Evolutionary conservation across 1,284 basidiomycete species (phyloP).

Genomic region (Agroathelia rolfsii): DNA sequence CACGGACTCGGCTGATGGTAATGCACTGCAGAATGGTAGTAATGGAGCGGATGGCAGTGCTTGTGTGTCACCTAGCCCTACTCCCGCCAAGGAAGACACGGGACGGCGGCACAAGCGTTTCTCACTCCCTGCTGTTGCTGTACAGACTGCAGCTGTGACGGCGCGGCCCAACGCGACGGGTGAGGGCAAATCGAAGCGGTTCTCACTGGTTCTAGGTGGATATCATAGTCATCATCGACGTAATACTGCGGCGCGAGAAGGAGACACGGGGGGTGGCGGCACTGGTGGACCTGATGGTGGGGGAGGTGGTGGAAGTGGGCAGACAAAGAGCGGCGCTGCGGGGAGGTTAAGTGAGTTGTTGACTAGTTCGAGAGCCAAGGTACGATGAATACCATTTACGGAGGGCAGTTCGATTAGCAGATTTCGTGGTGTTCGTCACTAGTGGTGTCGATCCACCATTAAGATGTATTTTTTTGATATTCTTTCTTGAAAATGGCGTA

Average conservation of each 20-base stretch:
- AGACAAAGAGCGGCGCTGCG: conserved; percentile 22
- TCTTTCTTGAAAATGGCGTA: too few species aligned
- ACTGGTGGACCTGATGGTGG: conserved; percentile 1
- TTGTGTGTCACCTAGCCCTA: conserved; percentile 14
- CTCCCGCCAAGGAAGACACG: conserved; percentile 42
- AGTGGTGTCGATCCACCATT: too few species aligned
- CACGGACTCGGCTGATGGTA: too few species aligned
- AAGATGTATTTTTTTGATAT: too few species aligned
- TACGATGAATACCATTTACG: too few species aligned
- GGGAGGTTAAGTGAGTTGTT: conserved; percentile 23
- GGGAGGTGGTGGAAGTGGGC: conserved; percentile 12
- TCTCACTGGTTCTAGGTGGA: conserved; percentile 46
- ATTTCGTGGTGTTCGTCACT: too few species aligned
- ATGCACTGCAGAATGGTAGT: too few species aligned
- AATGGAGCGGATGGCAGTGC: not conserved
- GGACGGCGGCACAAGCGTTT: conserved; percentile 56
- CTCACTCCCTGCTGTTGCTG: conserved; percentile 60
- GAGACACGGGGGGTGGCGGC: conserved; percentile 1
- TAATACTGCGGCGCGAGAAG: too few species aligned
- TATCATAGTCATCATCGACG: not conserved
- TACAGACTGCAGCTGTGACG: conserved; percentile 65
- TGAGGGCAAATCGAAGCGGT: conserved; percentile 35
- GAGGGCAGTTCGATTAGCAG: too few species aligned
- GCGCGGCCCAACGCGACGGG: conserved; percentile 34
- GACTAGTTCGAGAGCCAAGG: too few species aligned